Base-by-base conservation (phyloP, 2,329 filamentous ascomycete species). In the Drechmeria coniospora region DNA sequence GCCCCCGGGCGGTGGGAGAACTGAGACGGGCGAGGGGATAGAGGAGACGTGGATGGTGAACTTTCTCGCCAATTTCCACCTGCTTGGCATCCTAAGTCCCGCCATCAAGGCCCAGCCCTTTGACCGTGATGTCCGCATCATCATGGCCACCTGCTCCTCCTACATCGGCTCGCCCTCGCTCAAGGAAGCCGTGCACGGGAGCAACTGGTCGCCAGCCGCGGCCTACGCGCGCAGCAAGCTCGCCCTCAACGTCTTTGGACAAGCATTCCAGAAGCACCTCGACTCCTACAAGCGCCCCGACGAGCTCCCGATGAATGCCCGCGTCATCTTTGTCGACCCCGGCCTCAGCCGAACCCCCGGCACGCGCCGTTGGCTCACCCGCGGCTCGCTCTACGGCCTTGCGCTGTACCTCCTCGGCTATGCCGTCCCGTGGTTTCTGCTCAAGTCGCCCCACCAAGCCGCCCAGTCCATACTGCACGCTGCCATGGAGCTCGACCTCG, bases 11-110 rank as follows among this genome's bases (percentile, higher is more conserved):
- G 63, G 66, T 5, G 56, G 61, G 37, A 60, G 68, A 16, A 57
- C 52, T 2, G 58, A 68, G 37, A 92, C 84, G 0, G 55, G 63
- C 5, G 84, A 94, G 45, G 84, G 83, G 1, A 59, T 95, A 10
- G 87, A 95, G 47, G 68, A 77, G 38, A 87, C 79, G 34, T 95
- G 86, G 86, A 83, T 84, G 57, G 64, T 95, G 42, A 98, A 98
- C 49, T 98, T 84, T 51, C 66, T 98, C 21, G 79, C 84, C 36
- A 95, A 94, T 51, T 95, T 94, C 56, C 92, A 98, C 46, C 65
- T 98, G 4, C 65, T 98, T 24, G 81, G 80, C 38, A 92, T 98
- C 17, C 63, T 98, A 20, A 90, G 79, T 41, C 90, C 90, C 0
- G 87, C 90, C 0, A 65, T 98, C 34, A 73, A 83, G 38, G 83